Evolutionary conservation across 2,329 filamentous ascomycete species (phyloP), one percentile per base, ranked within the genome.

Genomic region (Cladobotryum mycophilum): DNA sequence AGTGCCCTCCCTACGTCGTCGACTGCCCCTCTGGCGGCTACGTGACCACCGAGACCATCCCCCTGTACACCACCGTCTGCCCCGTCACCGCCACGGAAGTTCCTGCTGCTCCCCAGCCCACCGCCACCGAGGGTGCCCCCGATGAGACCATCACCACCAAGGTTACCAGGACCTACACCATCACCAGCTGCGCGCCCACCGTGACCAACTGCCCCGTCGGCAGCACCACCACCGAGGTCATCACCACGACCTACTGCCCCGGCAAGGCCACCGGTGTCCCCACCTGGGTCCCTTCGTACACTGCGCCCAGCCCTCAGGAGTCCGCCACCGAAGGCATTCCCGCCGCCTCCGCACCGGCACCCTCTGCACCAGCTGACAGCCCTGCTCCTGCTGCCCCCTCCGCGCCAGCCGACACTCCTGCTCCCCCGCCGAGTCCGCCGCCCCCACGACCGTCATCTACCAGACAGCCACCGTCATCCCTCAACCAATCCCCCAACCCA

Each of bases 131-230:
- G n/a, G 20, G 36, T 9, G 6, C 6, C 13, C 14, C 36, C 12
- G 36, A 30, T 11, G 25, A 30, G 15, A 64, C 59, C n/a, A 56
- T 62, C 42, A 62, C 57, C 37, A 58, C 56, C n/a, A 64, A 59
- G 45, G 57, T 48, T 46, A 57, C 61, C 30, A 30, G 9, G 25
- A 30, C 25, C 4, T 63, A 63, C 52, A 85, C 81, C 69, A 70
- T 84, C 74, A 84, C 78, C 69, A 75, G 74, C 51, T 85, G 81
- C 73, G 73, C 69, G 53, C 71, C 80, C 45, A 74, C 74, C 54
- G 80, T 85, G 62, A 76, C 79, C 66, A 63, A 54, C 49, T 54
- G 52, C 49, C 52, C 52, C n/a, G 49, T 54, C 36, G 57, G 55
- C 43, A 41, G 51, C 17, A 54, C 56, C 45, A 55, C 53, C 36